These are phyloP conservation scores for Penicillium daleae DNA, from an alignment of 495 filamentous ascomycete genomes.

Conservation along the genomic window DNA sequence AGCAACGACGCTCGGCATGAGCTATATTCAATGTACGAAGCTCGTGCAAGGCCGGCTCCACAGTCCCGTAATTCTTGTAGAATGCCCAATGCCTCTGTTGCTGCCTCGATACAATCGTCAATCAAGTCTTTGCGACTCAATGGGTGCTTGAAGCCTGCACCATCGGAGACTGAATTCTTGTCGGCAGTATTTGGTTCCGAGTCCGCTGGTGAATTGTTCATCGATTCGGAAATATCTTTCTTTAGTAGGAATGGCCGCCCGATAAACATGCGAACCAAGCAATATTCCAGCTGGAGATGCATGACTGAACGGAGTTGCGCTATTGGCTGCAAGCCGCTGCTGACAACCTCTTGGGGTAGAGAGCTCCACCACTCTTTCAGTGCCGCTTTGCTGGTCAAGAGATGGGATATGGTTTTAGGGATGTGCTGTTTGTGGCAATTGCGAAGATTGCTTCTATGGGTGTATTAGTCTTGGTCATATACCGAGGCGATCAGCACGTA, in stretches of 20 bases:
- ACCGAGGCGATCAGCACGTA: neutral
- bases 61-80: neutral
- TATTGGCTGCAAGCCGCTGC: neutral
- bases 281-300: conserved; percentile 34
- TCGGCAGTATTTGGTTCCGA: neutral
- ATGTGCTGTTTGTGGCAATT: neutral
- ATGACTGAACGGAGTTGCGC: neutral
- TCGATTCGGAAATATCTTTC: conserved; percentile 10
- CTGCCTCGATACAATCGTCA: conserved; percentile 2
- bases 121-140: conserved; percentile 3
- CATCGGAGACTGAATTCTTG: neutral
- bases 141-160: neutral
- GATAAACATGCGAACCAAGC: conserved; percentile 36
- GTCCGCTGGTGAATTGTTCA: neutral
- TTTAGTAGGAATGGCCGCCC: conserved; percentile 40
- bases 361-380: conserved; percentile 2
- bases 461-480: neutral
- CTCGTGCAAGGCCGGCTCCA: conserved; percentile 34
- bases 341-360: neutral
- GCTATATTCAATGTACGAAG: conserved; percentile 45
- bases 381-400: conserved; percentile 1
- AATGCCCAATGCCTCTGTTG: neutral
- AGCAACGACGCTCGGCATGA: conserved; percentile 41
- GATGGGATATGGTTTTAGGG: neutral
- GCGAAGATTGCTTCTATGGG: neutral